Base-by-base conservation (phyloP, 2,329 filamentous ascomycete genomes). In the Colletotrichum spinosum region DNA sequence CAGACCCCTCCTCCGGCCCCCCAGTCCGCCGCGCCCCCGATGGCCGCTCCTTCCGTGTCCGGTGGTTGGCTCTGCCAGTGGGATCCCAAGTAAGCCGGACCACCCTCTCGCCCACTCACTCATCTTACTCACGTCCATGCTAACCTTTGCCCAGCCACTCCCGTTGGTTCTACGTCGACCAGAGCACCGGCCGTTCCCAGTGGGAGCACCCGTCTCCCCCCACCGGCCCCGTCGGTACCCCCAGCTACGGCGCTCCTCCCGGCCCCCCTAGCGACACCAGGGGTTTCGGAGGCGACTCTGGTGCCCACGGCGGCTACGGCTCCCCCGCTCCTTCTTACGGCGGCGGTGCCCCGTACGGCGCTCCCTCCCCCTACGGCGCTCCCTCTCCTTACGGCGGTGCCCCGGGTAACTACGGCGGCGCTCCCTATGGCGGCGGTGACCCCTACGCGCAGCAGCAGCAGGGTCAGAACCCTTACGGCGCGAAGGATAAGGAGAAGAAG, bases 91-190 rank as follows among this genome's bases (percentile, higher is more conserved):
- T 57, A 25, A 55, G 52, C 25, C 39, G 39, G 17, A 34, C 15
- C 8, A 17, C 10, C 52, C 33, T 44, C 39, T 41, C 39, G 39
- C 17, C 13, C 13, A 8, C 52, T 17, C 12, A 25, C 25, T 42
- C 25, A 44, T 44, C 25, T 25, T 25, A 25, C 25, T 5, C 25
- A 25, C 25, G 25, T 4, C 25, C 25, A 25, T 25, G 39, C 52
- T 55, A 35, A 55, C 39, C 25, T 37, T 35, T 45, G 52, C 25
- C 25, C 52, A 55, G 52, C 63, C 79, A 82, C 65, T 85, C 89
- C 72, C 85, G 86, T 60, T 90, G 86, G 79, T 91, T 86, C 78
- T 92, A 89, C 72, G 81, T 88, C 61, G 88, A 91, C 74, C 78
- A 86, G 61, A 80, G 84, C 51, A 86, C 86, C 11, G 87, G 88